phyloP scores from a whole-genome alignment of 2,329 filamentous ascomycete genomes.

The Trichoderma atrobrunneum region DNA sequence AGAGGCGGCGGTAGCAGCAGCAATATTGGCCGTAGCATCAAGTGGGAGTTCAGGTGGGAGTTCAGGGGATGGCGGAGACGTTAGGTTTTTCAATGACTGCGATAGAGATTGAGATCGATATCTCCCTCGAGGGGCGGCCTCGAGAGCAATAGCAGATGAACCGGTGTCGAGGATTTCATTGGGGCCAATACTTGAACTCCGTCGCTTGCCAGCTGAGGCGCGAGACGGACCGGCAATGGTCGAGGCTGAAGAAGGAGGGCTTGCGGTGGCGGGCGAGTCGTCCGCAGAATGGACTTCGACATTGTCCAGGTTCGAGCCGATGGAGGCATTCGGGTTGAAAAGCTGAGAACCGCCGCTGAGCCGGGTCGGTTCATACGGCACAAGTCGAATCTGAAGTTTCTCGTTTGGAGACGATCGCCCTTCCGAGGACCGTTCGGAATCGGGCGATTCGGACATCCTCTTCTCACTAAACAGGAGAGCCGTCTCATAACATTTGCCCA shows the following conservation, averaged over 20 bases:
- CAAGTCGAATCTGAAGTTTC: slow-evolving; percentile 37
- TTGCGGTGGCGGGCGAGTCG: neutral
- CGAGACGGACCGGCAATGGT: neutral
- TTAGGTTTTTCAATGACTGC: slow-evolving; percentile 17
- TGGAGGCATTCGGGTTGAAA: neutral
- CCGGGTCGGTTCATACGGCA: slow-evolving; percentile 39
- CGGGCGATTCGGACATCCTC: slow-evolving; percentile 35
- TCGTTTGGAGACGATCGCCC: slow-evolving; percentile 23
- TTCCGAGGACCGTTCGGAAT: slow-evolving; percentile 30
- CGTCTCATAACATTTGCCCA: slow-evolving; percentile 25
- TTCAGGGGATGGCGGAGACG: slow-evolving; percentile 21
- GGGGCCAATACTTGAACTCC: neutral
- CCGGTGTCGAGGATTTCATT: neutral
- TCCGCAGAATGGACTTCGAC: slow-evolving; percentile 9
- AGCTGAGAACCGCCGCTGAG: slow-evolving; percentile 31
- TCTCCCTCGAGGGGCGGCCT: neutral
- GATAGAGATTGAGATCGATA: slow-evolving; percentile 5
- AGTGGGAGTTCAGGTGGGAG: slow-evolving; percentile 20
- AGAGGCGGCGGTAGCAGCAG: slow-evolving; percentile 27
- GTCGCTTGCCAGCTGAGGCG: neutral
- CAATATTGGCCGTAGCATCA: slow-evolving; percentile 28
- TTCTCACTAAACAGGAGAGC: slow-evolving; percentile 28
- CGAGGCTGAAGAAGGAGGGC: neutral
- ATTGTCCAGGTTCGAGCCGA: neutral
- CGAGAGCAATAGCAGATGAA: neutral